Evolutionary conservation across 768 basidiomycete species (phyloP), one percentile per base, ranked within the genome.

Genomic region (Mycena epipterygia): DNA sequence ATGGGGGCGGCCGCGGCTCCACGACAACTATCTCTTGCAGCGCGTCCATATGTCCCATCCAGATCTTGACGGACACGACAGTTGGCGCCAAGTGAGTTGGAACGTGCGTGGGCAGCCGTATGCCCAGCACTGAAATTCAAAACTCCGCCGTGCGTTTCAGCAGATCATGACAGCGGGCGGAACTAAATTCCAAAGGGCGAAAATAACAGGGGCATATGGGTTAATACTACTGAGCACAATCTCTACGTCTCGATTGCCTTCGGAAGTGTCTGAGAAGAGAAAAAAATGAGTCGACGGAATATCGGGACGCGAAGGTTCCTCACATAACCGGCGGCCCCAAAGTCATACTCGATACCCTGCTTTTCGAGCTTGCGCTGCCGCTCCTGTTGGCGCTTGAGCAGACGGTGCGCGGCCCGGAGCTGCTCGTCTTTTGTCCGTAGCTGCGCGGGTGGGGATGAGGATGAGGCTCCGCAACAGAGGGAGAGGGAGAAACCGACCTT

Each of bases 291-390:
- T 42, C 42, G 30, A 12, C 3, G n/a, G n/a, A n/a, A n/a, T 29
- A 39, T 35, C 2, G 13, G 13, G 46, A 16, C 16, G 41, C 13
- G 49, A 60, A 51, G 9, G 64, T 12, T 29, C 88, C 95, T 82
- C 79, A 96, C 95, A 83, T 97, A 98, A 78, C 91, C 90, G 52
- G 90, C 90, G n/a, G 85, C 84, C 46, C 91, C 89, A 60, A 97
- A 91, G 73, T 96, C 90, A 76, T 99, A 99, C 55, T 92, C 87
- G 78, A 99, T 97, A 6, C 96, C 97, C 11, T 87, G 83, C 68
- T 91, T 91, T 51, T 86, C 89, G 66, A 99, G 84, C 81, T 95
- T 95, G 56, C 89, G 88, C 77, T 95, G 93, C 71, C 92, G 90
- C 77, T 89, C 85, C 63, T 88, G 85, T 76, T 98, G 94, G 65